A percentile compares a stretch with the other conserved stretches of the same genome.
These are phyloP conservation scores for Fraxinus cuspidata DNA, from an alignment of 257 asterid species.

Conservation along the genomic window DNA sequence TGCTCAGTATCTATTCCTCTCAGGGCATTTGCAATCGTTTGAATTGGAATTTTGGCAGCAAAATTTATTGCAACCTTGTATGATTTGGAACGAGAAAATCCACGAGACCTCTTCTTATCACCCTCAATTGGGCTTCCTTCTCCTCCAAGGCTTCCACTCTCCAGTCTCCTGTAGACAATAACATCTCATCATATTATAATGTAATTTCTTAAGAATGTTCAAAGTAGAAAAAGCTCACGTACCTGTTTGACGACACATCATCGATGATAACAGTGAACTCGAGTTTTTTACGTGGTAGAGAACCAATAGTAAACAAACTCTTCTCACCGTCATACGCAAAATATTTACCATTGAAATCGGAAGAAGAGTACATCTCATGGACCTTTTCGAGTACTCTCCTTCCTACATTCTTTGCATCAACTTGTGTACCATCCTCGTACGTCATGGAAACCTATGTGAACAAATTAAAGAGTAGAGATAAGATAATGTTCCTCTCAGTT, in stretches of 20 bases:
- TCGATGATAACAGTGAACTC: constrained; percentile 63
- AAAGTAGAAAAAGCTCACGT: not conserved
- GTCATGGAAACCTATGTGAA: constrained; percentile 46
- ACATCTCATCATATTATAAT: not conserved
- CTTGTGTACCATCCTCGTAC: constrained; percentile 61
- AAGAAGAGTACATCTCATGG: constrained; percentile 35
- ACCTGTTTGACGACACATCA: constrained; percentile 48
- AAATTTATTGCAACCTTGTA: constrained; percentile 58
- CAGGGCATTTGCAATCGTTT: constrained; percentile 53
- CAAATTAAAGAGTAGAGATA: not conserved
- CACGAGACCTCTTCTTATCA: constrained; percentile 50
- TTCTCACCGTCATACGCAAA: constrained; percentile 81
- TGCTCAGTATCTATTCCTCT: constrained; percentile 64
- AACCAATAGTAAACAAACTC: constrained; percentile 61
- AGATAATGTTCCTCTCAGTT: not conserved
- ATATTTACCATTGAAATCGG: constrained; percentile 45
- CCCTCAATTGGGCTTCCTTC: constrained; percentile 41
- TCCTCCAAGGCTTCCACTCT: constrained; percentile 39
- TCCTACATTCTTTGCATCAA: constrained; percentile 65
- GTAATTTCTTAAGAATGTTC: not conserved
- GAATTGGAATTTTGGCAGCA: constrained; percentile 66
- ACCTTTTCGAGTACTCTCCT: constrained; percentile 54
- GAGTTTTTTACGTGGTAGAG: constrained; percentile 60
- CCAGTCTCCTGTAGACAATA: constrained; percentile 35
- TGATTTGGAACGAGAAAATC: constrained; percentile 46